phyloP scores from a whole-genome alignment of 1,139 yeast genomes.

The Dujonia santamariae region DNA sequence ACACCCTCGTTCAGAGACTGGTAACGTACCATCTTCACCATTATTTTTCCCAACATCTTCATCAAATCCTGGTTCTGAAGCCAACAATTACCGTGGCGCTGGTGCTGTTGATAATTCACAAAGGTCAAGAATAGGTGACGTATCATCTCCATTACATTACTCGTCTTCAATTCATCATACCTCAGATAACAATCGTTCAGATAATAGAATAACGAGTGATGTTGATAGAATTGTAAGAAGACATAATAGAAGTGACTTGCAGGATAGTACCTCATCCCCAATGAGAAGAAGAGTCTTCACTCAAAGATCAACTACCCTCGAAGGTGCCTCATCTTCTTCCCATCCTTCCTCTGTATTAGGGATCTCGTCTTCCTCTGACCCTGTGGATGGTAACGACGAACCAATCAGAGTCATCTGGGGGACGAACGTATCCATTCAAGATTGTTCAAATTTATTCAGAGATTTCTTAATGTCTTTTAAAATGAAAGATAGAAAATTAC shows the following conservation, averaged over 20 bases:
- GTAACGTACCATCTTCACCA: constrained; percentile 63
- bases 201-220: constrained; percentile 37
- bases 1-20: constrained; percentile 17
- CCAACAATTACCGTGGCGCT: constrained; percentile 1
- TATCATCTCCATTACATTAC: constrained; percentile 47
- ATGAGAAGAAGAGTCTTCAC: constrained; percentile 36
- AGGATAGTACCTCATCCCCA: constrained; percentile 42
- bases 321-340: constrained; percentile 2
- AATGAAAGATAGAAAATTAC: constrained; percentile 63
- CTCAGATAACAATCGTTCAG: constrained; percentile 32
- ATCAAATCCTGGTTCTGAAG: constrained; percentile 45
- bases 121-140: constrained; percentile 22
- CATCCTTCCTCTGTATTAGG: constrained; percentile 8
- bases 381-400: constrained; percentile 41
- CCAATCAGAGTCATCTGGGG: constrained; percentile 97
- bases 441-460: constrained; percentile 75
- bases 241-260: constrained; percentile 41
- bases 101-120: constrained; percentile 14
- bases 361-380: constrained; percentile 26
- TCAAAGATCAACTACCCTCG: constrained; percentile 10
- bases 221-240: constrained; percentile 43
- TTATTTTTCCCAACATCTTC: constrained; percentile 58
- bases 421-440: constrained; percentile 90
- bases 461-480: constrained; percentile 84
- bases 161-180: constrained; percentile 40